phyloP scores from a whole-genome alignment of 441 rosid genomes.

The Gossypium davidsonii region DNA sequence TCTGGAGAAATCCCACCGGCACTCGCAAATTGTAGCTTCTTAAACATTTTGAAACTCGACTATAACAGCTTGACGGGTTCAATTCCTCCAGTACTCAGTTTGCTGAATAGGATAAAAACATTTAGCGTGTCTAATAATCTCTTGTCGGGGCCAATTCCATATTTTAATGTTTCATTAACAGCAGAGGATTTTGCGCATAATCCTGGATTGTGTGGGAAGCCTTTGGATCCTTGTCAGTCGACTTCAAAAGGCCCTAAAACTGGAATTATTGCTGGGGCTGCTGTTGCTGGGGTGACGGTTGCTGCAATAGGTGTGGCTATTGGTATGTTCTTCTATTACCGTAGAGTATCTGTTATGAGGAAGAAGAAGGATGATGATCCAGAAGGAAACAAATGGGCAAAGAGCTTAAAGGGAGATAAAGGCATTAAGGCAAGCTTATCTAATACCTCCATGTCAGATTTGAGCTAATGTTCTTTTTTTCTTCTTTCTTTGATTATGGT shows the following conservation, averaged over 20 bases:
- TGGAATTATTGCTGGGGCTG: constrained; percentile 59
- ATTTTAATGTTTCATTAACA: background rate
- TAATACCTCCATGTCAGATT: constrained; percentile 6
- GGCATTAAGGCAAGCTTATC: constrained; percentile 51
- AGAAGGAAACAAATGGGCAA: constrained; percentile 85
- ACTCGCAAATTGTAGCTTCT: constrained; percentile 31
- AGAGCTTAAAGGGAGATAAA: constrained; percentile 59
- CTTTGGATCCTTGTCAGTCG: constrained; percentile 35
- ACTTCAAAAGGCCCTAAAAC: constrained; percentile 18
- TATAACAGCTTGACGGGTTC: constrained; percentile 46
- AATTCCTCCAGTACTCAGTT: constrained; percentile 38
- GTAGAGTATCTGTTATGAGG: constrained; percentile 41
- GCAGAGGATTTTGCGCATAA: constrained; percentile 34
- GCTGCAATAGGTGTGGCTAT: constrained; percentile 57
- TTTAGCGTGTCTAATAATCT: constrained; percentile 51
- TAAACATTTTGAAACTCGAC: constrained; percentile 50
- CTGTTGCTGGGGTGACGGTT: constrained; percentile 50
- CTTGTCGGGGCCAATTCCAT: constrained; percentile 46
- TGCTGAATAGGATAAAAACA: constrained; percentile 36
- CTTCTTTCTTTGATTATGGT: background rate
- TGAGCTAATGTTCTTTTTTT: background rate
- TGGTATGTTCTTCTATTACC: constrained; percentile 50
- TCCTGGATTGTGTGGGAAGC: constrained; percentile 45
- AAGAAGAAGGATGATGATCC: constrained; percentile 86
- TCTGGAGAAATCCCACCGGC: constrained; percentile 39